These are phyloP conservation scores for Symbiodinium natans DNA, from an alignment of 73 alveolate species.

Conservation along the genomic window DNA sequence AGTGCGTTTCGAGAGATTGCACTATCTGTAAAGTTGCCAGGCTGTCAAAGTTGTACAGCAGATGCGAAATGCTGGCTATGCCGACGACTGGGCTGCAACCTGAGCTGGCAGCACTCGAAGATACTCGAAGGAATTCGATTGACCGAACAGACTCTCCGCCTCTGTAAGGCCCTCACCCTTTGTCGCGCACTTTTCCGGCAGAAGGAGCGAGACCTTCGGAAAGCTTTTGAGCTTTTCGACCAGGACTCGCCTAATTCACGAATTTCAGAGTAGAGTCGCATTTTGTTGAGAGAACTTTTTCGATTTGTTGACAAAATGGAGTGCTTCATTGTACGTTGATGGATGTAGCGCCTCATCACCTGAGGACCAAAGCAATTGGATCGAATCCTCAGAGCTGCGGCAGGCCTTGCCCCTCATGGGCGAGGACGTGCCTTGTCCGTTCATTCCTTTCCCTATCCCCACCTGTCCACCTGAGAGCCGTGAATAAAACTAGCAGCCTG, in stretches of 20 bases:
- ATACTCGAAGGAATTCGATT: no score
- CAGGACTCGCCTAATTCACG: not conserved
- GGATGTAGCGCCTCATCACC: no score
- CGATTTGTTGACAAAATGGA: no score
- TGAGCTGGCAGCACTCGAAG: not conserved
- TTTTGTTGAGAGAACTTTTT: no score
- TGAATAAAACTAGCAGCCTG: no score
- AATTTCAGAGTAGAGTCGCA: no score
- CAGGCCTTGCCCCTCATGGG: constrained; percentile 83
- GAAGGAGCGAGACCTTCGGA: constrained; percentile 50
- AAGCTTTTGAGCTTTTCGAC: constrained; percentile 78
- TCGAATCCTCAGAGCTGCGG: constrained; percentile 57
- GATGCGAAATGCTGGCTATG: constrained; percentile 89
- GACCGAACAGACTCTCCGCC: no score
- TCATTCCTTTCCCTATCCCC: no score
- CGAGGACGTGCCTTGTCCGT: constrained; percentile 81
- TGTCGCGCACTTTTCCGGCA: constrained; percentile 79
- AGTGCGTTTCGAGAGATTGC: no score
- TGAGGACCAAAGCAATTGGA: constrained; percentile 44
- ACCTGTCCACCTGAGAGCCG: no score
- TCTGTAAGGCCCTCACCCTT: constrained; percentile 28
- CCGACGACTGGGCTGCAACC: constrained; percentile 66
- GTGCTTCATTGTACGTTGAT: no score
- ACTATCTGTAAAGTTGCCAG: no score
- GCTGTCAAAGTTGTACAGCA: constrained; percentile 87